These are phyloP conservation scores for Agrocybe chaxingu DNA, from an alignment of 768 basidiomycete species.

Conservation along the genomic window DNA sequence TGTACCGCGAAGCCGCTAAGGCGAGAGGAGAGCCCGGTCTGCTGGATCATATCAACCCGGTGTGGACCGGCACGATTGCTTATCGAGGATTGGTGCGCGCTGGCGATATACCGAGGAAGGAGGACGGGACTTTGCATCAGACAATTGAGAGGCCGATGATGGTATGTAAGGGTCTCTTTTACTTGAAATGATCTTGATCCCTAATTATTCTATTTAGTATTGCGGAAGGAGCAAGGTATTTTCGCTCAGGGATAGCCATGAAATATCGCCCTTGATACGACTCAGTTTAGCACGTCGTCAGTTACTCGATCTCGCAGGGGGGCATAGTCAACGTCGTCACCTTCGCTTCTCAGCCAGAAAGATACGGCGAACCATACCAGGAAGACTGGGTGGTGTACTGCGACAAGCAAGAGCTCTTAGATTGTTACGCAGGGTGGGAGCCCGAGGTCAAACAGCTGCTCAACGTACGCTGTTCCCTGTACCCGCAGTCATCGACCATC, in stretches of 20 bases:
- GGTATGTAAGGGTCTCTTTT: constrained; percentile 23
- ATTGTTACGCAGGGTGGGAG: constrained; percentile 31
- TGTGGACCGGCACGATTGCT: constrained; percentile 44
- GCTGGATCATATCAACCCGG: constrained; percentile 33
- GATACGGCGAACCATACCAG: constrained; percentile 23
- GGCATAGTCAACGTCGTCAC: constrained; percentile 44
- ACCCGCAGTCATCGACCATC: neutral
- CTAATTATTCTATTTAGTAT: constrained; percentile 28
- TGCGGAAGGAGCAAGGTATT: constrained; percentile 44
- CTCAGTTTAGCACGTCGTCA: constrained; percentile 38
- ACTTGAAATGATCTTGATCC: neutral
- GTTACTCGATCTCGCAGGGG: constrained; percentile 43
- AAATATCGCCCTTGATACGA: neutral
- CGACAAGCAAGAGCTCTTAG: constrained; percentile 27
- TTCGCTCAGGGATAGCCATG: neutral
- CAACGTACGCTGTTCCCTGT: constrained; percentile 14
- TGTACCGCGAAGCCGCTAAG: constrained; percentile 23
- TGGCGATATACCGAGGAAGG: constrained; percentile 24
- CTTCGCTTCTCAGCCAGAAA: constrained; percentile 33
- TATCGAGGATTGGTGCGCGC: constrained; percentile 44
- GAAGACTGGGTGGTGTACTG: constrained; percentile 31
- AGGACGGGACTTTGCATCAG: constrained; percentile 25
- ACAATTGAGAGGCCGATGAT: constrained; percentile 39
- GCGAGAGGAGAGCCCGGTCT: constrained; percentile 21
- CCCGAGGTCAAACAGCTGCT: constrained; percentile 27